phyloP scores from a whole-genome alignment of 371 early-diverging fungal genomes.

The Saksenaea vasiformis region DNA sequence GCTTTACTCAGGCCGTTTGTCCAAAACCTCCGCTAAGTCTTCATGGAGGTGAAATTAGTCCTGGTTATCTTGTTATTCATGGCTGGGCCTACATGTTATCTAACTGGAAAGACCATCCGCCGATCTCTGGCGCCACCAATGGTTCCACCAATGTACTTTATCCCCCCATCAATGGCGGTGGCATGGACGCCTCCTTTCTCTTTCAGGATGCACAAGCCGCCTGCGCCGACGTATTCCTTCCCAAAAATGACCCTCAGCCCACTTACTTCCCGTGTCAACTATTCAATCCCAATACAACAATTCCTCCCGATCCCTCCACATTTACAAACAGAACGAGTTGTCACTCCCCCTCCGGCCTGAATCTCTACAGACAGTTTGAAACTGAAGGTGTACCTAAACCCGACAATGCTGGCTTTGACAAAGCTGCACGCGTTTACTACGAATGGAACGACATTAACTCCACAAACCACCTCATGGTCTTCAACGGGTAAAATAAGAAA shows the following conservation, averaged over 20 bases:
- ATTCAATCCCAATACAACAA: constrained; percentile 50
- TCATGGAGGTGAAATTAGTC: constrained; percentile 36
- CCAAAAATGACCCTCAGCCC: constrained; percentile 34
- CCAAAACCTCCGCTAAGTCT: constrained; percentile 38
- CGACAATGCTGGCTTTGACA: constrained; percentile 27
- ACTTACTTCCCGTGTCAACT: constrained; percentile 74
- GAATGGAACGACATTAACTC: constrained; percentile 65
- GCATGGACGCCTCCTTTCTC: constrained; percentile 59
- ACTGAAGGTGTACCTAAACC: constrained; percentile 34
- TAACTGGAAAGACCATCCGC: constrained; percentile 52
- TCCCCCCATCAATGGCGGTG: constrained; percentile 65
- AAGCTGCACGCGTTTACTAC: constrained; percentile 65
- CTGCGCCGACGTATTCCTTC: constrained; percentile 58
- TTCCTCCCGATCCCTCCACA: constrained; percentile 47
- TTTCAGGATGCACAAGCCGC: constrained; percentile 52
- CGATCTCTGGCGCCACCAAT: constrained; percentile 30
- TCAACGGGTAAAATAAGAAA: constrained; percentile 80
- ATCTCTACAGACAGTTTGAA: constrained; percentile 35
- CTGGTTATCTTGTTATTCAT: constrained; percentile 50
- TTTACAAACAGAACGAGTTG: constrained; percentile 62
- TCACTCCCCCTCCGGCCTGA: constrained; percentile 54
- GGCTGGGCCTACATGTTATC: constrained; percentile 62
- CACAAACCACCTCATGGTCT: constrained; percentile 56
- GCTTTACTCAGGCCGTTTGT: constrained; percentile 61
- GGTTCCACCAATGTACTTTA: constrained; percentile 56